Base-by-base conservation (phyloP, 108 stramenopile genomes). In the Pelagomonas calceolata region DNA sequence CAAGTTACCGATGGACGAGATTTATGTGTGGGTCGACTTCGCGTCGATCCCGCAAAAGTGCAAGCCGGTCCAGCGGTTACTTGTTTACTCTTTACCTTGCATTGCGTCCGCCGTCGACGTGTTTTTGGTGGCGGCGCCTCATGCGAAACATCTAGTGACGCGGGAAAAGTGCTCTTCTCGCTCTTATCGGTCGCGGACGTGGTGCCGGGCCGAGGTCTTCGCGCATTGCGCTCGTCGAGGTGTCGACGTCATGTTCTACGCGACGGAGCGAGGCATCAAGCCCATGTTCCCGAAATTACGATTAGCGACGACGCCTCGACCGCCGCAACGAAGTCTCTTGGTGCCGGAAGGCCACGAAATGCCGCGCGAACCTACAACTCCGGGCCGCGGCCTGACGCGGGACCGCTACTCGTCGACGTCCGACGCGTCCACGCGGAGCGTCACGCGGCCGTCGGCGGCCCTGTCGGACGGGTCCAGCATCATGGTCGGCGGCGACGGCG, bases 191-290 rank as follows among this genome's bases (percentile, higher is more conserved):
- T 37, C 46, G 32, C 76, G 80, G 17, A 72, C 75, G 71, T 81
- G 80, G 80, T 81, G 80, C 70, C 69, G 80, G 26, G 80, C 80
- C 4, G 80, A 81, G 43, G 74, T 78, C 64, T 68, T 81, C 33
- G 74, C 74, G 46, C 80, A 81, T 70, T 76, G 69, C 14, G 71
- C 72, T 72, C 67, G 80, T 0, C 77, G 75, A 33, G 80, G 80
- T 1, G 71, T 66, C 30, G 70, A 70, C 30, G 69, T 71, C 12
- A 81, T 81, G 80, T 81, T 71, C 66, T 75, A 75, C 34, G 73
- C 77, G 14, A 44, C 39, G 39, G 39, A 5, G 9, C 9, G 12
- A 5, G 39, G 39, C 39, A 12, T 43, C 39, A 5, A 12, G 9
- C 39, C 39, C 39, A 43, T 43, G 39, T 43, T 43, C 39, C 39